phyloP scores from a whole-genome alignment of 257 asterid genomes.

The Asclepias syriaca region DNA sequence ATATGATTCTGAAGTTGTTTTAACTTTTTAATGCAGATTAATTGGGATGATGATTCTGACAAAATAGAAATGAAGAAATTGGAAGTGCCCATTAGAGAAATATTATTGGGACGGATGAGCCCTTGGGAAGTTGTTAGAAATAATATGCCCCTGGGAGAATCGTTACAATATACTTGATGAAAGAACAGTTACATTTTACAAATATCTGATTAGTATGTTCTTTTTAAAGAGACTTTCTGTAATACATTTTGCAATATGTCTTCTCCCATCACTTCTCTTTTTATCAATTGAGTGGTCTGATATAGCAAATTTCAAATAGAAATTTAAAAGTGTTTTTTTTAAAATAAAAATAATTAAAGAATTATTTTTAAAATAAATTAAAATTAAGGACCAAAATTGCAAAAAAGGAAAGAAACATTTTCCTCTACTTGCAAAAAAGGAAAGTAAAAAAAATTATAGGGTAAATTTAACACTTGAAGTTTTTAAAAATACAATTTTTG shows the following conservation, averaged over 20 bases:
- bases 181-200: neutral
- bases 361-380: too few species aligned
- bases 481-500: too few species aligned
- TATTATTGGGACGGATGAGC: constrained; percentile 22
- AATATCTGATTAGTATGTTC: neutral
- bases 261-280: neutral
- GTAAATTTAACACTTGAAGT: too few species aligned
- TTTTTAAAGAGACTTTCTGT: neutral
- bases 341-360: too few species aligned
- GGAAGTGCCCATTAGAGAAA: too few species aligned
- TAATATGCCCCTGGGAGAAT: too few species aligned
- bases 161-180: constrained; percentile 4
- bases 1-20: constrained; percentile 1
- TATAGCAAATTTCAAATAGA: neutral
- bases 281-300: neutral
- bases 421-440: too few species aligned
- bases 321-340: too few species aligned
- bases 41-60: constrained; percentile 70
- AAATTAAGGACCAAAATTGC: too few species aligned
- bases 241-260: neutral
- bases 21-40: constrained; percentile 27
- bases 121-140: constrained; percentile 66
- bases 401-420: too few species aligned
- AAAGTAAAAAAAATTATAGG: too few species aligned
- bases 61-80: too few species aligned